Base-by-base conservation (phyloP, 83 land plant species). In the Diphasiastrum complanatum region DNA sequence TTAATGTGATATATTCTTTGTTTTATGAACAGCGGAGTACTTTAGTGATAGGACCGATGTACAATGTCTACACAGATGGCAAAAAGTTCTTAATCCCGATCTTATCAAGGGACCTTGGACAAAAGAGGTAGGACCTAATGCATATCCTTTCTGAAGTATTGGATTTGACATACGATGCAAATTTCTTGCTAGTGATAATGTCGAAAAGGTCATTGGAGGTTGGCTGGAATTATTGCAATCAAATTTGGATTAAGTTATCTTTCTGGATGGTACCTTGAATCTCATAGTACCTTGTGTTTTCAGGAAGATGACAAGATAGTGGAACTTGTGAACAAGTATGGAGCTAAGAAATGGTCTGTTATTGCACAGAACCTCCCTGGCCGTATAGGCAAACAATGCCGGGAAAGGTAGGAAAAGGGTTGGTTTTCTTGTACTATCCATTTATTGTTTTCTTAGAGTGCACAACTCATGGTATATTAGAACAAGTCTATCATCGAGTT, bases 61-160 rank as follows among this genome's bases (percentile, higher is more conserved):
- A 12, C 70, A 67, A 26, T 67, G 70, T 26, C 29, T 67, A 22
- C 70, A 67, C 28, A 28, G 70, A 18, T 67, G 70, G 72, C 72
- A 61, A 11, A 68, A 61, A 29, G 68, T 61, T 3, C 36, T 61
- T 5, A 70, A 70, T 50, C 70, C 73, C 25, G 61, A 64, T 43
- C 59, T 70, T 26, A 60, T 70, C 33, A 70, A 70, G 71, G 70
- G 73, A 16, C 61, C 66, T 46, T 70, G 73, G 73, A 70, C 73
- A 22, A 64, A 52, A 51, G 73, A 70, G 73, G 73, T 70, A 18
- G 0, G 26, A 12, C 16, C 12, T n/a, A n/a, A n/a, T n/a, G n/a
- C n/a, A n/a, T n/a, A n/a, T n/a, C n/a, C n/a, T n/a, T n/a, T n/a
- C n/a, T n/a, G n/a, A n/a, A n/a, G n/a, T n/a, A n/a, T n/a, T n/a